Base-by-base conservation (phyloP, 164 flowering plant genomes). In the Dillenia turbinata region DNA sequence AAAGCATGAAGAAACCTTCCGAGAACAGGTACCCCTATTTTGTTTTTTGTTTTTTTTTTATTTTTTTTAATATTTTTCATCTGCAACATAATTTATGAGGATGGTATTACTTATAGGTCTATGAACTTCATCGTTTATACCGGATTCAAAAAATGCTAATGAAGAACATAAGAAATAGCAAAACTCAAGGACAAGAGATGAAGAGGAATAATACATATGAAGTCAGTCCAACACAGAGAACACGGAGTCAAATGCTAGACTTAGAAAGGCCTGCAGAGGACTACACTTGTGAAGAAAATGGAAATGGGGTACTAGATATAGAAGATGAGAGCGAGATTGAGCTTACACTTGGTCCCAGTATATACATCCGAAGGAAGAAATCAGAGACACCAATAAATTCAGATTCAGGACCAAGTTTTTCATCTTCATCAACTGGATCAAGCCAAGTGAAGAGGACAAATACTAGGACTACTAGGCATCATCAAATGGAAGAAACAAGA, bases 121-220 rank as follows among this genome's bases (percentile, higher is more conserved):
- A 60, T 47, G 96, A 90, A 67, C 97, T 92, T 58, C 98, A 92
- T 68, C 87, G 97, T 4, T 68, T 90, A 10, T 92, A 92, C 59
- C 75, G 56, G 67, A 75, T 74, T 44, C 98, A 92, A 73, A 88
- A 87, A 74, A 56, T 73, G 54, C 60, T 92, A 53, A 90, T 92
- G 97, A 79, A 68, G 22, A 82, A 69, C 56, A 62, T 73, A 5
- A 54, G 63, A 16, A 67, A 15, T 62, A 80, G 66, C 46, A 33
- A 15, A 9, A 33, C 40, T 33, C 40, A 33, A 33, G 40, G 40
- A 33, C 40, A 33, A 33, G 40, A 33, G 40, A 33, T 66, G 66
- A 66, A 44, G 24, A 60, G 43, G 49, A 62, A 44, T 57, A 44
- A 49, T 49, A 9, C 62, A n/a, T 51, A n/a, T 57, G 63, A 59